These are phyloP conservation scores for Pythium myriotylum DNA, from an alignment of 352 stramenopile genomes.

Conservation along the genomic window DNA sequence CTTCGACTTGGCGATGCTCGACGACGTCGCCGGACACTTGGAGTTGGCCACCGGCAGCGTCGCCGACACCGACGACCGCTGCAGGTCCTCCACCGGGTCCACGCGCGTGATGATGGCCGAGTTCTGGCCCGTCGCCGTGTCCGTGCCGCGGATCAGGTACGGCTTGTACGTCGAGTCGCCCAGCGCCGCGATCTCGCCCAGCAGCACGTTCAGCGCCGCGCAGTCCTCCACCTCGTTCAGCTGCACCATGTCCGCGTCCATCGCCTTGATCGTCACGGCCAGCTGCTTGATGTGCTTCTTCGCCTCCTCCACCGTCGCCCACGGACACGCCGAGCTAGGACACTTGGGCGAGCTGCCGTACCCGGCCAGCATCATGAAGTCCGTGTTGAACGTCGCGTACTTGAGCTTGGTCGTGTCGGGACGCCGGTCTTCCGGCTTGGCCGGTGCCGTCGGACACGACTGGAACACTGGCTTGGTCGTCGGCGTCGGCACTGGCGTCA, in stretches of 20 bases:
- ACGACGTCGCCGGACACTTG: slow-evolving; percentile 21
- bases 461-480: slow-evolving; percentile 16
- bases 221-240: slow-evolving; percentile 38
- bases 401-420: slow-evolving; percentile 36
- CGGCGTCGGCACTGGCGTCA: no score
- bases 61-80: slow-evolving; percentile 16
- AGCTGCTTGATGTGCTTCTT: slow-evolving; percentile 31
- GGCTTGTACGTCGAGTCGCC: slow-evolving; percentile 33
- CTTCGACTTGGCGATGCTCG: slow-evolving; percentile 10
- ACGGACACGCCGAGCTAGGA: slow-evolving; percentile 29
- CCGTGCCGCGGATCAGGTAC: slow-evolving; percentile 36
- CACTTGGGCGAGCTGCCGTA: slow-evolving; percentile 26
- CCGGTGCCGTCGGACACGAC: slow-evolving; percentile 27
- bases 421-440: slow-evolving; percentile 33
- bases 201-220: slow-evolving; percentile 18
- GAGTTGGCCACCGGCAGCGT: slow-evolving; percentile 27
- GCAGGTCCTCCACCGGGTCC: slow-evolving; percentile 27
- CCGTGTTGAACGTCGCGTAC: slow-evolving; percentile 36
- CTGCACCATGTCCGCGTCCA: slow-evolving; percentile 38
- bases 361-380: slow-evolving; percentile 31
- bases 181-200: slow-evolving; percentile 12
- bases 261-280: slow-evolving; percentile 21
- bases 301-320: slow-evolving; percentile 23
- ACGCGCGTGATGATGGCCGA: slow-evolving; percentile 33
- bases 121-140: slow-evolving; percentile 38